Percentiles rank a stretch among this genome's conserved stretches.
Conservation (phyloP, 2,329 filamentous ascomycete genomes). For the Fusarium begoniae region DNA sequence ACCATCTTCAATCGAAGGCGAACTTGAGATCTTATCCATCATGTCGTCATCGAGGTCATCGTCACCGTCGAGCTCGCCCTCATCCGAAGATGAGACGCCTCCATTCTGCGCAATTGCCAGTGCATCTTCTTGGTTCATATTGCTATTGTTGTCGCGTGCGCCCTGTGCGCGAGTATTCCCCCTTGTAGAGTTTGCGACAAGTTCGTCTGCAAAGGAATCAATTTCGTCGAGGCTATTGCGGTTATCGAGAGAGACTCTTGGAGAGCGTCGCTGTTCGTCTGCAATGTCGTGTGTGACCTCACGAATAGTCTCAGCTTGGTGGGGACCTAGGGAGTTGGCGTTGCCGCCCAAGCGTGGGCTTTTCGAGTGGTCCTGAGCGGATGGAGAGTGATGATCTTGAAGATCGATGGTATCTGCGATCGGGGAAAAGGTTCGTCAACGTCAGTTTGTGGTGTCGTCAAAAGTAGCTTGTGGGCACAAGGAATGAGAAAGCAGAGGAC, state of each 20-base stretch:
- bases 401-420: slow-evolving; percentile 89
- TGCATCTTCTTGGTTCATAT: slow-evolving; percentile 63
- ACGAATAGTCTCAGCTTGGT: slow-evolving; percentile 86
- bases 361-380: slow-evolving; percentile 79
- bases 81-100: slow-evolving; percentile 61
- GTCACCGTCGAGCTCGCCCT: slow-evolving; percentile 72
- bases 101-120: slow-evolving; percentile 71
- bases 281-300: slow-evolving; percentile 80
- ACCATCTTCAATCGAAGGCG: slow-evolving; percentile 99
- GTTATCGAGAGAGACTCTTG: slow-evolving; percentile 64
- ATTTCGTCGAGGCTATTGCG: slow-evolving; percentile 54
- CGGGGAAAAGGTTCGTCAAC: slow-evolving; percentile 11
- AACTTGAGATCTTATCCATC: slow-evolving; percentile 99
- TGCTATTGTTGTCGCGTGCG: slow-evolving; percentile 32
- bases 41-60: slow-evolving; percentile 88
- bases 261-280: slow-evolving; percentile 74
- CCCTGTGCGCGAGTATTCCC: slow-evolving; percentile 16
- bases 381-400: slow-evolving; percentile 83
- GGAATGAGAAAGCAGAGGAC: slow-evolving; percentile 28
- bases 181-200: slow-evolving; percentile 51
- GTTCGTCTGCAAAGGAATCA: slow-evolving; percentile 58
- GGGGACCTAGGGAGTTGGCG: slow-evolving; percentile 70
- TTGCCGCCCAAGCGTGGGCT: slow-evolving; percentile 38
- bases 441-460: slow-evolving; percentile 33
- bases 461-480: slow-evolving; percentile 12